phyloP scores from a whole-genome alignment of 306 rosid species.

The Vigna mungo region DNA sequence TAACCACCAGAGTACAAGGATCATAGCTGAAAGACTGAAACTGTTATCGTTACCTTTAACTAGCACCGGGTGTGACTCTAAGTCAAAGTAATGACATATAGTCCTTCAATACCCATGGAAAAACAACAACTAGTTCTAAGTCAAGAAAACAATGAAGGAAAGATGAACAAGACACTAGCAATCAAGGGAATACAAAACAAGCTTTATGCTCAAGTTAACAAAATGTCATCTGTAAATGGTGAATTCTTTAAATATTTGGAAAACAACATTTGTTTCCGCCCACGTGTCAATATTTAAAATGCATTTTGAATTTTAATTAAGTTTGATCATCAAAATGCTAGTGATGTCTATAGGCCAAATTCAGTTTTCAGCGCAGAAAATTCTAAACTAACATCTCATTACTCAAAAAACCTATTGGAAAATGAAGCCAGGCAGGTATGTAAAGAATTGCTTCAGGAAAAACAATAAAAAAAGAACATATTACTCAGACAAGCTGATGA shows the following conservation, averaged over 20 bases:
- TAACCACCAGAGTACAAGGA: slow-evolving; percentile 31
- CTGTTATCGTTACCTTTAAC: background rate
- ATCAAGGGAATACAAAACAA: slow-evolving; percentile 1
- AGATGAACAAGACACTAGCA: slow-evolving; percentile 6
- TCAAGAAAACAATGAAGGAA: slow-evolving; percentile 14
- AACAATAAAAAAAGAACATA: slow-evolving; percentile 11
- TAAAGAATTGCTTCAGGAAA: slow-evolving; percentile 19
- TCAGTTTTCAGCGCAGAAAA: slow-evolving; percentile 3
- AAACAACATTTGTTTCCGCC: background rate
- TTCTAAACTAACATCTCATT: background rate
- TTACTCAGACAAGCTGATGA: background rate
- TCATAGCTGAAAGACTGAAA: slow-evolving; percentile 10
- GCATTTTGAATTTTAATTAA: slow-evolving; percentile 20
- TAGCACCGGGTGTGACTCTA: background rate
- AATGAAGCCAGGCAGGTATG: background rate
- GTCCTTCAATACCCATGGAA: slow-evolving; percentile 2
- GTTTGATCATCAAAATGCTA: background rate
- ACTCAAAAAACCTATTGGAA: background rate
- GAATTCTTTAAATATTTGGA: slow-evolving; percentile 3
- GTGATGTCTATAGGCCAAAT: background rate
- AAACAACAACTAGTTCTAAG: slow-evolving; percentile 2
- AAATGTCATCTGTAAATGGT: background rate
- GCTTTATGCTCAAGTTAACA: slow-evolving; percentile 11
- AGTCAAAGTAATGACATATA: background rate
- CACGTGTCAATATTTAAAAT: slow-evolving; percentile 11